Base-by-base conservation (phyloP, 768 basidiomycete genomes). In the Infundibulicybe gibba region DNA sequence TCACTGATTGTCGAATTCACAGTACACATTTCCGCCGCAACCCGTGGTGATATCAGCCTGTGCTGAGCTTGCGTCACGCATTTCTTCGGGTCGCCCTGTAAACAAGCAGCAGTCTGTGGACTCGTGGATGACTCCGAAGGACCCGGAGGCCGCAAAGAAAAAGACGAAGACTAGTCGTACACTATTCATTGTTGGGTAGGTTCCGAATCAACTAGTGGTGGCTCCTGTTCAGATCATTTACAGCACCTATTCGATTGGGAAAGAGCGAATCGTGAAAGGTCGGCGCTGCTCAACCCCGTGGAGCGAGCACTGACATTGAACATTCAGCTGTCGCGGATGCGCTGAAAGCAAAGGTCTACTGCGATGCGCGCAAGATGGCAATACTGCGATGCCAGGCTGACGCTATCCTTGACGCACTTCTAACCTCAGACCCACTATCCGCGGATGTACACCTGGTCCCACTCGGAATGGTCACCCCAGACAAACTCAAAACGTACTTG, bases 191-290 rank as follows among this genome's bases (percentile, higher is more conserved):
- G 79, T 92, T 11, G 90, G 90, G 90, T 90, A 59, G 3, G 74
- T 58, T 3, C n/a, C 8, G 25, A 17, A 6, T 35, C 37, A 20
- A 17, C 38, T 15, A 38, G 8, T 21, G 49, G 32, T 32, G 41
- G 5, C 39, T 32, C 47, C 17, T 13, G 20, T 32, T 47, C 34
- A 1, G 40, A 20, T 17, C 32, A 34, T 20, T 38, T 45, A 34
- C 49, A 92, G 93, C 9, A 97, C 97, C 0, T 99, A 99, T 65
- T 91, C 91, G 0, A 92, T 98, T 41, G 97, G 97, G 34, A 99
- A 99, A 63, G 97, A 99, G 64, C 83, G 97, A 17, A 88, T 98
- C 34, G 94, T 97, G 34, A 97, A 97, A 79, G 93, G 92, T 90
- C 47, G 30, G 55, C 43, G 21, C 42, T 32, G 30, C 39, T 49